A percentile compares a stretch with the other conserved stretches of the same genome.
Conservation (phyloP, 1,139 yeast genomes). For the Sugiyamaella neomexicana region DNA sequence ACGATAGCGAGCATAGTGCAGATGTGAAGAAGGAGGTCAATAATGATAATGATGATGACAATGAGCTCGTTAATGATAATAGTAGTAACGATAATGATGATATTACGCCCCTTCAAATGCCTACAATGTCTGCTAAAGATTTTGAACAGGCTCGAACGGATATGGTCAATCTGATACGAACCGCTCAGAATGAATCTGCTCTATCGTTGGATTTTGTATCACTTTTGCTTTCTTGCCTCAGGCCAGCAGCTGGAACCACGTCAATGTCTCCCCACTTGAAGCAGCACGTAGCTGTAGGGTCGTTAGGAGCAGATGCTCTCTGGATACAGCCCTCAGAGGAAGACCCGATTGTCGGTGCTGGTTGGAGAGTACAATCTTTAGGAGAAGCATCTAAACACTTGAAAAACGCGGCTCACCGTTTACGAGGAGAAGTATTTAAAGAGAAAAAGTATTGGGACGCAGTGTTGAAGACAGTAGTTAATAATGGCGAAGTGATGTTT, state of each 20-base stretch:
- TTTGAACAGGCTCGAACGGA: constrained; percentile 59
- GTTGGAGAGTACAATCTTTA: constrained; percentile 82
- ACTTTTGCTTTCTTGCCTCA: constrained; percentile 70
- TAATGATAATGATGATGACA: constrained; percentile 21
- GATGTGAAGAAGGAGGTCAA: constrained; percentile 23
- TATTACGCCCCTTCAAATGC: constrained; percentile 24
- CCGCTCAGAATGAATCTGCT: constrained; percentile 87
- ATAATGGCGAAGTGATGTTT: constrained; percentile 69
- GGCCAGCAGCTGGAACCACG: constrained; percentile 81
- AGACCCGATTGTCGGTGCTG: constrained; percentile 59
- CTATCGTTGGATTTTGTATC: constrained; percentile 85
- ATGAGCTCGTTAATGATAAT: constrained; percentile 15
- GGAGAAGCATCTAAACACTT: constrained; percentile 56
- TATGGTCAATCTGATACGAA: constrained; percentile 53
- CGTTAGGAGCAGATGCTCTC: constrained; percentile 64
- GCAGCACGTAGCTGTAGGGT: constrained; percentile 75
- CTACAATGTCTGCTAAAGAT: constrained; percentile 26
- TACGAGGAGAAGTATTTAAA: constrained; percentile 55
- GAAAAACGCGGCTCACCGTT: constrained; percentile 51
- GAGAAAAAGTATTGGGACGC: constrained; percentile 78
- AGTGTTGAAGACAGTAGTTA: constrained; percentile 52
- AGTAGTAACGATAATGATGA: constrained; percentile 26
- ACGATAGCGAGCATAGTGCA: constrained; percentile 11
- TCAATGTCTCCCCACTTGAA: constrained; percentile 88
- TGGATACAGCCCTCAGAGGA: constrained; percentile 37